phyloP scores from a whole-genome alignment of 2,329 filamentous ascomycete species.

The Cladophialophora carrionii region DNA sequence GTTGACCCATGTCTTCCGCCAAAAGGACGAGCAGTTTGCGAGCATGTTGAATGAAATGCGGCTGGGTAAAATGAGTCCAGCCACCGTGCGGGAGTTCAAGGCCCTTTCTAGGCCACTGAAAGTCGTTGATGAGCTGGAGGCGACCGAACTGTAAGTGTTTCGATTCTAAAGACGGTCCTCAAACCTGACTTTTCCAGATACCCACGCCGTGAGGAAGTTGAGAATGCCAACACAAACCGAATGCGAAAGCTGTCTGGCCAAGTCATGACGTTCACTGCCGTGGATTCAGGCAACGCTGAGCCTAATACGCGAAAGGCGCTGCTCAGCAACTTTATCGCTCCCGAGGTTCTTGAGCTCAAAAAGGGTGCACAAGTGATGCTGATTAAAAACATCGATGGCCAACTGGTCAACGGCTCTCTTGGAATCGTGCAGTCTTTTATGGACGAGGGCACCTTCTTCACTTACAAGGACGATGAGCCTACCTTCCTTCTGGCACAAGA shows the following conservation, averaged over 20 bases:
- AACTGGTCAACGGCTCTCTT: slow-evolving; percentile 89
- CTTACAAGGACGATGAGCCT: slow-evolving; percentile 62
- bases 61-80: slow-evolving; percentile 75
- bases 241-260: slow-evolving; percentile 73
- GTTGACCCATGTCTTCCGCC: slow-evolving; percentile 92
- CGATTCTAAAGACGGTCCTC: neutral
- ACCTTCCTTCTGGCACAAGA: slow-evolving; percentile 50
- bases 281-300: slow-evolving; percentile 74
- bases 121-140: slow-evolving; percentile 74
- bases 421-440: slow-evolving; percentile 84
- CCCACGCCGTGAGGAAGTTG: slow-evolving; percentile 86
- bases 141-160: slow-evolving; percentile 73
- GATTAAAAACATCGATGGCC: slow-evolving; percentile 98
- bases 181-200: slow-evolving; percentile 59
- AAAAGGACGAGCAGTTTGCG: slow-evolving; percentile 87
- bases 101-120: slow-evolving; percentile 70
- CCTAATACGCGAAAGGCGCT: slow-evolving; percentile 72
- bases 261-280: slow-evolving; percentile 68
- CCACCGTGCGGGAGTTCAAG: slow-evolving; percentile 76
- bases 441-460: slow-evolving; percentile 65
- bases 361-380: slow-evolving; percentile 96
- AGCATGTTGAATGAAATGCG: slow-evolving; percentile 98
- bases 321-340: slow-evolving; percentile 90
- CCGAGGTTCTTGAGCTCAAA: slow-evolving; percentile 77
- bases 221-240: slow-evolving; percentile 76